These are phyloP conservation scores for Phytophthora litchii DNA, from an alignment of 352 stramenopile species.

Conservation along the genomic window DNA sequence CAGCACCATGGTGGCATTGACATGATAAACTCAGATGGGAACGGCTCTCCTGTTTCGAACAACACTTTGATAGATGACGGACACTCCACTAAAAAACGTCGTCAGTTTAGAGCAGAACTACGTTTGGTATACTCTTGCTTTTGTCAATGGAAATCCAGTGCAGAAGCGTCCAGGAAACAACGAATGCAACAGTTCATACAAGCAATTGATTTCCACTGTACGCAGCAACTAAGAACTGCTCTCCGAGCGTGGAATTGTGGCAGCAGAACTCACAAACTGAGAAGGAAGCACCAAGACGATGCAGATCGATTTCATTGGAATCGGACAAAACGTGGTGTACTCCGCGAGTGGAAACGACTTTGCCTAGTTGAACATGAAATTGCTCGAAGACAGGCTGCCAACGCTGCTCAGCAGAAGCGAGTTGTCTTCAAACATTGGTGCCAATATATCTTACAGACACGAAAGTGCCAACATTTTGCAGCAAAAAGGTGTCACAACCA, in stretches of 20 bases:
- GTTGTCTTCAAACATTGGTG: constrained; percentile 22
- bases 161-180: background rate
- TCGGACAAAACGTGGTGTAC: constrained; percentile 3
- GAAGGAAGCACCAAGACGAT: constrained; percentile 6
- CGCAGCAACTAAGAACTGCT: constrained; percentile 1
- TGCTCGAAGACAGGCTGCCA: constrained; percentile 7
- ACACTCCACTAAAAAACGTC: constrained; percentile 17
- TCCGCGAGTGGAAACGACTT: constrained; percentile 18
- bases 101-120: constrained; percentile 28
- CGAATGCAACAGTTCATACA: constrained; percentile 14
- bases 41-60: background rate
- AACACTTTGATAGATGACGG: background rate
- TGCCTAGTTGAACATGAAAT: constrained; percentile 24
- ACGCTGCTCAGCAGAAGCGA: constrained; percentile 5
- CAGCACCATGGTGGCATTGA: background rate
- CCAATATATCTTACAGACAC: constrained; percentile 20
- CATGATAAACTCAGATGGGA: background rate
- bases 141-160: constrained; percentile 24
- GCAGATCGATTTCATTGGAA: constrained; percentile 16
- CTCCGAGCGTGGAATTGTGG: constrained; percentile 14
- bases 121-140: constrained; percentile 33
- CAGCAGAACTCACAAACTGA: constrained; percentile 1
- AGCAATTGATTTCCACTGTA: constrained; percentile 11
- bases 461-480: constrained; percentile 10
- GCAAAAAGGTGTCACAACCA: constrained; percentile 5